Evolutionary conservation across 345 rosid genomes (phyloP), one percentile per base, ranked within the genome.

Genomic region (Boechera stricta): DNA sequence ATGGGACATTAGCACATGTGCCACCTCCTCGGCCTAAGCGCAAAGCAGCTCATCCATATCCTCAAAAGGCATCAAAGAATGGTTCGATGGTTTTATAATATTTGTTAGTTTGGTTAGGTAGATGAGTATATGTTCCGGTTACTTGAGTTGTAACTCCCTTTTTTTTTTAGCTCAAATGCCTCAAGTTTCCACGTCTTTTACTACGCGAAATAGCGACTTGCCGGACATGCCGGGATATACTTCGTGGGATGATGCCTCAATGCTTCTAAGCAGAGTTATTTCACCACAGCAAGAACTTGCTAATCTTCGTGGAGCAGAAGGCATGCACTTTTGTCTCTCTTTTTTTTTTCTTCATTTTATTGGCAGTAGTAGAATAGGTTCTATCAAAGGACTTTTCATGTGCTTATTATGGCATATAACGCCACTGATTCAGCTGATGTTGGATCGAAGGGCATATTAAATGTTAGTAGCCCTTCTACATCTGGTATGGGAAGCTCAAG

Each of bases 1-100:
- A 89, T 21, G 98, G 98, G 57, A 81, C 98, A 21, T 60, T 82
- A 51, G 97, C 97, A 5, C 98, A 94, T 71, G 97, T 92, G 12
- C 98, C 98, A 41, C 97, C 98, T 21, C 98, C 98, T 70, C 90
- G 98, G 10, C 98, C 98, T 51, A 94, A 94, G 82, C 95, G 96
- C 82, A 94, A 94, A 88, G 96, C 98, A 59, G 63, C 94, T 16
- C 98, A 94, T 76, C 98, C 98, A 9, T 94, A 92, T 83, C 98
- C 98, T 2, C 98, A 94, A 64, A 94, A 94, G 78, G 97, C 97
- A 2, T 82, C 98, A 0, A 94, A 90, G 84, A 89, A 86, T 79
- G 95, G 97, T 92, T 52, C 48, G 87, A 11, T 44, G 12, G 10
- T 69, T 64, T 68, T 45, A 33, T 31, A 21, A 15, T 49, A 42